phyloP scores from a whole-genome alignment of 345 rosid genomes.

The Aethionema arabicum region DNA sequence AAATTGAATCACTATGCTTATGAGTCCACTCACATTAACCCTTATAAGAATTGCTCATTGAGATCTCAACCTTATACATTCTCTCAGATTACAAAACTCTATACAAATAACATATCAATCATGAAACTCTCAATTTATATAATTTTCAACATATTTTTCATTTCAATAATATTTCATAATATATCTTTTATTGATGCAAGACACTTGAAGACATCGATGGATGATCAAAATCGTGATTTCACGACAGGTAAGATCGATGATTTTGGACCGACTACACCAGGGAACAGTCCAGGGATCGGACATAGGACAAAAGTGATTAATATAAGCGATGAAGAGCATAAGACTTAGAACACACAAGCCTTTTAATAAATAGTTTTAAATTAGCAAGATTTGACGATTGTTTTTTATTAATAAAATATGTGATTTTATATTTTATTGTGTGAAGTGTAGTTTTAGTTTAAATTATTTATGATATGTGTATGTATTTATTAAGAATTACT shows the following conservation, averaged over 20 bases:
- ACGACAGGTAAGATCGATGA: constrained; percentile 27
- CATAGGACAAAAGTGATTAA: constrained; percentile 28
- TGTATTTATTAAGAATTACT: constrained; percentile 2
- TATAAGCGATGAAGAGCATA: constrained; percentile 25
- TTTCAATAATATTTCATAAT: constrained; percentile 6
- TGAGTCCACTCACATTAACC: constrained; percentile 31
- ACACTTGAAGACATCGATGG: constrained; percentile 11
- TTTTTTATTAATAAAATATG: constrained; percentile 13
- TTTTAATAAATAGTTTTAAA: not conserved
- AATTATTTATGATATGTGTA: constrained; percentile 17
- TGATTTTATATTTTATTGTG: not conserved
- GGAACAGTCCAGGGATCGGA: constrained; percentile 49
- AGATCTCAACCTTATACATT: constrained; percentile 15
- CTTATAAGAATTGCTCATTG: constrained; percentile 28
- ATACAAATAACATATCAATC: not conserved
- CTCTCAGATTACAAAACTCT: not conserved
- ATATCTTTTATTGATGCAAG: constrained; percentile 21
- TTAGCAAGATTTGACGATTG: constrained; percentile 2
- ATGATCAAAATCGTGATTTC: constrained; percentile 23
- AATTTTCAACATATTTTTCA: constrained; percentile 16
- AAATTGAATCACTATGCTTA: constrained; percentile 24
- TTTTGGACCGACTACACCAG: constrained; percentile 43
- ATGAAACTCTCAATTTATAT: constrained; percentile 27
- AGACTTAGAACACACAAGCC: constrained; percentile 28
- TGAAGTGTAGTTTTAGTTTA: constrained; percentile 13